Evolutionary conservation across 352 stramenopile species (phyloP).

Genomic region (Globisporangium abappressorium): DNA sequence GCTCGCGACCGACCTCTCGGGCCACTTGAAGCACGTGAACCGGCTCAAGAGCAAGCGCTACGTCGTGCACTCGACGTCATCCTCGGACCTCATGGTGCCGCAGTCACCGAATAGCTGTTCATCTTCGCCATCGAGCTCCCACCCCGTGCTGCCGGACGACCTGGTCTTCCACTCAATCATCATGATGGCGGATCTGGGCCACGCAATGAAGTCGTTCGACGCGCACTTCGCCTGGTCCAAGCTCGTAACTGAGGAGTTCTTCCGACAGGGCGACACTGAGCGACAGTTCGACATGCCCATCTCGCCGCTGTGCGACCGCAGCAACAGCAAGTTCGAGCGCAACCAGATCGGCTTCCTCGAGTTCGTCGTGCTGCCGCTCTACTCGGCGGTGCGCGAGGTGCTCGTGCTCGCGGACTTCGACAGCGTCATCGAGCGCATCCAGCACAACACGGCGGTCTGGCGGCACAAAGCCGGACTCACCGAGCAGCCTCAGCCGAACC

Average conservation of each 20-base stretch:
- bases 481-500: constrained; percentile 6
- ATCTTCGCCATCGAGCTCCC: not conserved
- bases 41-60: constrained; percentile 76
- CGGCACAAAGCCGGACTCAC: constrained; percentile 19
- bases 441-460: constrained; percentile 50
- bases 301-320: constrained; percentile 64
- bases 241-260: constrained; percentile 69
- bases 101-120: not conserved
- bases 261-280: constrained; percentile 60
- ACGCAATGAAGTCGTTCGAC: constrained; percentile 64
- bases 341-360: constrained; percentile 75
- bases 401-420: constrained; percentile 45
- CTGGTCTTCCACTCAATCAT: constrained; percentile 63
- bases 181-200: constrained; percentile 76
- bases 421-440: constrained; percentile 41
- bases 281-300: constrained; percentile 48
- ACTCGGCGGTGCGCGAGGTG: constrained; percentile 43
- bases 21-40: constrained; percentile 73
- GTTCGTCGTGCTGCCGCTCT: constrained; percentile 71
- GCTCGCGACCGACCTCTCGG: constrained; percentile 77
- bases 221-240: constrained; percentile 56
- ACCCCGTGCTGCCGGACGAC: constrained; percentile 33
- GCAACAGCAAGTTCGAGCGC: constrained; percentile 49
- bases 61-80: constrained; percentile 31
- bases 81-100: constrained; percentile 22